Percentiles rank a stretch among this genome's conserved stretches.
Evolutionary conservation across 148 eudicot genomes (phyloP).

Genomic region (Chenopodium formosanum): DNA sequence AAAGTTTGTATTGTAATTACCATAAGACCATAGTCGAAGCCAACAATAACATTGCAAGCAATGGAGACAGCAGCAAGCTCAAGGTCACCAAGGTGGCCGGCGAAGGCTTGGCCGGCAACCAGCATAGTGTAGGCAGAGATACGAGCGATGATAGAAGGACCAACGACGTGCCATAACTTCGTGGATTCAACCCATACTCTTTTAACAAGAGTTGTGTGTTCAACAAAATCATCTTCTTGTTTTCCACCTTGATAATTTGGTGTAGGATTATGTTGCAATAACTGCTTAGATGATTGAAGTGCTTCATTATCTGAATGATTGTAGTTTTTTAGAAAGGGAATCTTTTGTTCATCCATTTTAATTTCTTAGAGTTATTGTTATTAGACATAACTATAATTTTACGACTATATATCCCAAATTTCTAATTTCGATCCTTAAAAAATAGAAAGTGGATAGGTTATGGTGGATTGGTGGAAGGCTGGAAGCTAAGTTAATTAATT

Average conservation of each 20-base stretch:
- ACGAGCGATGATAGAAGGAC: slow-evolving; percentile 53
- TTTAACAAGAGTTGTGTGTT: background rate
- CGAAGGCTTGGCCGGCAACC: slow-evolving; percentile 48
- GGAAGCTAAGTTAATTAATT: no score
- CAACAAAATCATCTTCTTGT: background rate
- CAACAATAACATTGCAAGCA: slow-evolving; percentile 44
- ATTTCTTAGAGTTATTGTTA: background rate
- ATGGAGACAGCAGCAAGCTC: slow-evolving; percentile 63
- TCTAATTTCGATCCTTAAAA: no score
- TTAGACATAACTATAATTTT: background rate
- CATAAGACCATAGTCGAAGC: slow-evolving; percentile 54
- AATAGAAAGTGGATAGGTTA: no score
- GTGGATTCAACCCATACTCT: slow-evolving; percentile 50
- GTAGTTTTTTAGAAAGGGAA: slow-evolving; percentile 25
- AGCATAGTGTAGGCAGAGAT: slow-evolving; percentile 46
- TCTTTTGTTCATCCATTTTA: slow-evolving; percentile 22
- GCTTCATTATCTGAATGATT: background rate
- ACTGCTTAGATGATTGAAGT: background rate
- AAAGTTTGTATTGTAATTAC: slow-evolving; percentile 13
- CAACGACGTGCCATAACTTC: slow-evolving; percentile 59
- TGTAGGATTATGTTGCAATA: background rate
- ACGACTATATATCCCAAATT: no score
- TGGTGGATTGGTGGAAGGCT: no score
- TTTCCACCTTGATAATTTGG: background rate
- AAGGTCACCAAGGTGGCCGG: slow-evolving; percentile 62